Percentiles rank a stretch among this genome's conserved stretches.
phyloP scores from a whole-genome alignment of 2,329 filamentous ascomycete species.

The Cordyceps cateniannulata region DNA sequence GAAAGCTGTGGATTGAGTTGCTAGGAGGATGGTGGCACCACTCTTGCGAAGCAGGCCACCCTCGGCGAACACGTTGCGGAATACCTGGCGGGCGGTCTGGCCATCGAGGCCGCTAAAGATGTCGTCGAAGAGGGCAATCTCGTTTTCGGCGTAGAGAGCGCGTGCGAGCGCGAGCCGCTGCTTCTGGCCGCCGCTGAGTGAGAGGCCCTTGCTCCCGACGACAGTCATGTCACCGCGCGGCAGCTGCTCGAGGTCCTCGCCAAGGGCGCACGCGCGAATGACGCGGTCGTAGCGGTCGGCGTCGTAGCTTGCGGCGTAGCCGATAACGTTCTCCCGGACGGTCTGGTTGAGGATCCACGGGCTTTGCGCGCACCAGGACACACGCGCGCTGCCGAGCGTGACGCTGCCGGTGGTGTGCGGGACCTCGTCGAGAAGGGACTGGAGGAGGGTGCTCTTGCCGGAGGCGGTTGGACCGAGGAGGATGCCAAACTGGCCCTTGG shows the following conservation, averaged over 20 bases:
- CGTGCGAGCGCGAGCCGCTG: slow-evolving; percentile 17
- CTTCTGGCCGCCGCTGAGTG: slow-evolving; percentile 27
- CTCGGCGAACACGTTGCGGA: slow-evolving; percentile 22
- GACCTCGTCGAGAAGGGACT: slow-evolving; percentile 30
- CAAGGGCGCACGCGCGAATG: slow-evolving; percentile 20
- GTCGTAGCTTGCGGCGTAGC: slow-evolving; percentile 21
- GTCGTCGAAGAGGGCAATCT: slow-evolving; percentile 7
- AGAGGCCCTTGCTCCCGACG: slow-evolving; percentile 26
- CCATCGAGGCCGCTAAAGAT: slow-evolving; percentile 22
- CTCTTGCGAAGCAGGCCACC: slow-evolving; percentile 23
- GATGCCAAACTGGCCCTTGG: slow-evolving; percentile 28
- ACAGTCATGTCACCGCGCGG: slow-evolving; percentile 24
- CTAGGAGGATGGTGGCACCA: slow-evolving; percentile 30
- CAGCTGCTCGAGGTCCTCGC: slow-evolving; percentile 19
- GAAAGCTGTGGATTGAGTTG: slow-evolving; percentile 29
- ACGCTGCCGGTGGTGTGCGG: slow-evolving; percentile 18
- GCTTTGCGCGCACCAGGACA: slow-evolving; percentile 28
- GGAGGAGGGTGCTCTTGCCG: slow-evolving; percentile 20
- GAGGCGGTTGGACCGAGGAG: slow-evolving; percentile 37
- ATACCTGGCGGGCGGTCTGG: slow-evolving; percentile 26
- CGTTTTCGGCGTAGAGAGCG: not conserved
- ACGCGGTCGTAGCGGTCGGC: slow-evolving; percentile 19
- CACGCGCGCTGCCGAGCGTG: slow-evolving; percentile 5
- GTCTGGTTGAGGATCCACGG: slow-evolving; percentile 30
- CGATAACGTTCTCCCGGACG: slow-evolving; percentile 30